phyloP scores from a whole-genome alignment of 2,329 filamentous ascomycete genomes.

The Nemania abortiva region DNA sequence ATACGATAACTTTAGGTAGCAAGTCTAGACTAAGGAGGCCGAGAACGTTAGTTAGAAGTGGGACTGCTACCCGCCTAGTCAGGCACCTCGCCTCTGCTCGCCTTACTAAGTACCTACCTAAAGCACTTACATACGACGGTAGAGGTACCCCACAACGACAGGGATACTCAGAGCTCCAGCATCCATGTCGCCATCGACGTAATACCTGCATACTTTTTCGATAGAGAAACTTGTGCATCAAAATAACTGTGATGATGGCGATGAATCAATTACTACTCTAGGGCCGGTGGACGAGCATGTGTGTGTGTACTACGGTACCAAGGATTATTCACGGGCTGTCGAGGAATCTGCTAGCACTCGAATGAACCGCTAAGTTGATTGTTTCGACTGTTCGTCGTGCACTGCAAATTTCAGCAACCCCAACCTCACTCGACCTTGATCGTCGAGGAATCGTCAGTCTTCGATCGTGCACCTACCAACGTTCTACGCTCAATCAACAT shows the following conservation, averaged over 20 bases:
- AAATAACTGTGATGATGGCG: neutral
- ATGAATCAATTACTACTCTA: neutral
- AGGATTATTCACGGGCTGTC: neutral
- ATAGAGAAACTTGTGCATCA: neutral
- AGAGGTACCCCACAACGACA: conserved; percentile 12
- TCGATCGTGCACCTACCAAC: neutral
- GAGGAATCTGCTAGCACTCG: neutral
- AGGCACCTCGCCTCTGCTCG: neutral
- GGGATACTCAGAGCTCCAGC: conserved; percentile 16
- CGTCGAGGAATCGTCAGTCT: neutral
- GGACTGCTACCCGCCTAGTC: neutral
- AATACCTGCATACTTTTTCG: conserved; percentile 13
- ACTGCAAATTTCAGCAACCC: neutral
- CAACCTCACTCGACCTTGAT: neutral
- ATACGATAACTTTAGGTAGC: too few relatives aligned
- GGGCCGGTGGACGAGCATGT: neutral
- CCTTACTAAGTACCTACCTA: neutral
- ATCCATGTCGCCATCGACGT: conserved; percentile 29
- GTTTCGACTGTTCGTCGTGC: neutral
- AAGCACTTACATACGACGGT: neutral
- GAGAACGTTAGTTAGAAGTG: neutral
- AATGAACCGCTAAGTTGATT: neutral
- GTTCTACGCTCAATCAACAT: neutral
- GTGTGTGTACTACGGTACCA: neutral
- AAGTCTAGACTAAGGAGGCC: neutral